Evolutionary conservation across 192 early-diverging fungal genomes (phyloP).

Genomic region (Fimicolochytrium jonesii): DNA sequence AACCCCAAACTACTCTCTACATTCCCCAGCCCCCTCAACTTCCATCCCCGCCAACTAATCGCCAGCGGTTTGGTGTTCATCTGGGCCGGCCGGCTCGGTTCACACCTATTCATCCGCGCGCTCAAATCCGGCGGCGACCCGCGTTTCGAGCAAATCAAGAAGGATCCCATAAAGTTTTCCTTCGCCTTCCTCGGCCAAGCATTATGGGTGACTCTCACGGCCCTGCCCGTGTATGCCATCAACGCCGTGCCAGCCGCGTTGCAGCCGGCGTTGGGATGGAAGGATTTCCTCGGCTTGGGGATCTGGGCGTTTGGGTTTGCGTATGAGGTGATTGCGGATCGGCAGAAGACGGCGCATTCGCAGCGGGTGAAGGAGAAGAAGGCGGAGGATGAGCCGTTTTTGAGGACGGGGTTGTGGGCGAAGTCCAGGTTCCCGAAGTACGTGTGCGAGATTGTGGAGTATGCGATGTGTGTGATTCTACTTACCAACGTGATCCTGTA

Average conservation of each 20-base stretch:
- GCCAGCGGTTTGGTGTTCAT: slow-evolving; percentile 9
- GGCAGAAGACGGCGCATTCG: slow-evolving; percentile 19
- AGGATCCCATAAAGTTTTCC: slow-evolving; percentile 21
- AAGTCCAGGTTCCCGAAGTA: slow-evolving; percentile 14
- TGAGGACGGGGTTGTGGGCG: background rate
- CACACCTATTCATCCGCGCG: slow-evolving; percentile 20
- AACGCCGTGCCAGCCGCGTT: background rate
- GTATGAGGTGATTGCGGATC: slow-evolving; percentile 26
- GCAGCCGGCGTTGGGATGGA: slow-evolving; percentile 13
- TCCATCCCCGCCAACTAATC: slow-evolving; percentile 20
- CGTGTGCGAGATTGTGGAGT: background rate
- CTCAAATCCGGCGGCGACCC: slow-evolving; percentile 25
- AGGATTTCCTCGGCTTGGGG: slow-evolving; percentile 16
- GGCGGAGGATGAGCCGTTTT: background rate
- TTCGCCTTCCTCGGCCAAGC: slow-evolving; percentile 23
- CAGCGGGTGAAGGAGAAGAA: slow-evolving; percentile 4
- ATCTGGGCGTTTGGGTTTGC: slow-evolving; percentile 34
- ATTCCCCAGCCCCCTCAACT: background rate
- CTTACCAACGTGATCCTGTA: no score
- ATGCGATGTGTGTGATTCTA: no score
- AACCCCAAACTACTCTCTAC: background rate
- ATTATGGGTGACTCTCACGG: slow-evolving; percentile 28
- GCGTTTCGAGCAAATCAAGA: slow-evolving; percentile 36
- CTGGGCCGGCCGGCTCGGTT: slow-evolving; percentile 28
- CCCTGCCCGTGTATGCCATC: slow-evolving; percentile 24